A percentile compares a stretch with the other conserved stretches of the same genome.
Conservation (phyloP, 129 eudicot genomes). For the Rutidosis leptorrhynchoides region DNA sequence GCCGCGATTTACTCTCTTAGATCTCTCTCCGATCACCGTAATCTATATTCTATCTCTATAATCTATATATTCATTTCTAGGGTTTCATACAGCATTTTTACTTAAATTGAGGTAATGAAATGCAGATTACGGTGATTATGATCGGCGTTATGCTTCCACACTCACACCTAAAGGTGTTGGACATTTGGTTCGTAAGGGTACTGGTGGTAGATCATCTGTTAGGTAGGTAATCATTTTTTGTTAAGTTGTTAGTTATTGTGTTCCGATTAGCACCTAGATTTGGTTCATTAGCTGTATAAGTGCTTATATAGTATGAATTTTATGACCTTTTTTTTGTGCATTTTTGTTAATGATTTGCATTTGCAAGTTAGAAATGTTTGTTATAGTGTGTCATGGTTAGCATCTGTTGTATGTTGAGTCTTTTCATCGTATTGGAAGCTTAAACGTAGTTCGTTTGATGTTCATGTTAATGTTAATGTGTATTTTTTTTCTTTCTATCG, state of each 20-base stretch:
- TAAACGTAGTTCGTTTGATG: neutral
- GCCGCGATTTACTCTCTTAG: conserved; percentile 47
- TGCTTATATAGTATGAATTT: neutral
- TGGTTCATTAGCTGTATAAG: conserved; percentile 9
- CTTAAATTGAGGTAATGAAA: conserved; percentile 23
- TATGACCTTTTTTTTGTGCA: neutral
- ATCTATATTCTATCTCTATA: neutral
- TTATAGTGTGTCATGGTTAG: neutral
- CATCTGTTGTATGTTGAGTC: neutral
- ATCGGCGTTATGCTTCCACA: conserved; percentile 67
- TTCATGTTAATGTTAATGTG: neutral
- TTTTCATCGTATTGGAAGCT: neutral
- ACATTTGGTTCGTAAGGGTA: conserved; percentile 86
- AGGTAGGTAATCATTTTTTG: conserved; percentile 51
- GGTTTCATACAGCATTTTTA: conserved; percentile 1
- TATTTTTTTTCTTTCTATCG: no score
- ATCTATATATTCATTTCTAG: conserved; percentile 26
- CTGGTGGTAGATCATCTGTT: conserved; percentile 98
- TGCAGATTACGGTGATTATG: conserved; percentile 56
- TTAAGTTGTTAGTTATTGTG: neutral
- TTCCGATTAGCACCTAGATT: conserved; percentile 11
- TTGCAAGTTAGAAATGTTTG: no score
- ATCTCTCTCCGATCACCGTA: conserved; percentile 56
- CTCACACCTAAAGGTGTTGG: conserved; percentile 73
- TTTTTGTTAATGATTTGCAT: conserved; percentile 4